A percentile compares a stretch with the other conserved stretches of the same genome.
These are phyloP conservation scores for Zychaea mexicana DNA, from an alignment of 371 early-diverging fungal genomes.

Conservation along the genomic window DNA sequence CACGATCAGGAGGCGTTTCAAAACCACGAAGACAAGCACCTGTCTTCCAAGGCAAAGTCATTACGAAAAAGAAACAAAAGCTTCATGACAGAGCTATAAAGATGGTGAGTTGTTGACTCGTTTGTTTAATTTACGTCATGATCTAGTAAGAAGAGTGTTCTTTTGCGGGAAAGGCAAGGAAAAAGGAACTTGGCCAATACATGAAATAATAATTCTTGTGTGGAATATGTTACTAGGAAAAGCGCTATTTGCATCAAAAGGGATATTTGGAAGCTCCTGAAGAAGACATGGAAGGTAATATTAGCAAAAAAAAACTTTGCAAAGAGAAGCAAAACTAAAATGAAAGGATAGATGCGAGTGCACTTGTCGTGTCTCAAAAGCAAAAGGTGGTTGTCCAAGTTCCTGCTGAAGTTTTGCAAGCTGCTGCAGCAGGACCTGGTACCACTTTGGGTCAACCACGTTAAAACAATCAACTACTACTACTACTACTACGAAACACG, in stretches of 20 bases:
- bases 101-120: conserved; percentile 44
- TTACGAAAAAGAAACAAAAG: conserved; percentile 52
- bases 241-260: conserved; percentile 31
- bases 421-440: conserved; percentile 50
- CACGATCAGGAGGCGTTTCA: background rate
- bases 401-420: conserved; percentile 42
- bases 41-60: conserved; percentile 20
- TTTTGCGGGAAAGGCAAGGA: conserved; percentile 27
- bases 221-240: conserved; percentile 24
- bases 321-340: background rate
- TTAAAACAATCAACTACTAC: conserved; percentile 1
- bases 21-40: conserved; percentile 5
- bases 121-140: too few relatives aligned
- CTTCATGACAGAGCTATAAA: conserved; percentile 37
- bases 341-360: conserved; percentile 28
- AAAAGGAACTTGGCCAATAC: background rate
- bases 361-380: conserved; percentile 23
- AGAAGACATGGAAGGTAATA: conserved; percentile 49
- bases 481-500: too few relatives aligned
- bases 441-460: conserved; percentile 48
- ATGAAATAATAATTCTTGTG: background rate
- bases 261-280: conserved; percentile 39
- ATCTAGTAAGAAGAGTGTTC: background rate
- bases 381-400: conserved; percentile 34
- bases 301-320: background rate